A percentile compares a stretch with the other conserved stretches of the same genome.
phyloP scores from a whole-genome alignment of 1,284 basidiomycete species.

The Cystobasidiaceae sp. region DNA sequence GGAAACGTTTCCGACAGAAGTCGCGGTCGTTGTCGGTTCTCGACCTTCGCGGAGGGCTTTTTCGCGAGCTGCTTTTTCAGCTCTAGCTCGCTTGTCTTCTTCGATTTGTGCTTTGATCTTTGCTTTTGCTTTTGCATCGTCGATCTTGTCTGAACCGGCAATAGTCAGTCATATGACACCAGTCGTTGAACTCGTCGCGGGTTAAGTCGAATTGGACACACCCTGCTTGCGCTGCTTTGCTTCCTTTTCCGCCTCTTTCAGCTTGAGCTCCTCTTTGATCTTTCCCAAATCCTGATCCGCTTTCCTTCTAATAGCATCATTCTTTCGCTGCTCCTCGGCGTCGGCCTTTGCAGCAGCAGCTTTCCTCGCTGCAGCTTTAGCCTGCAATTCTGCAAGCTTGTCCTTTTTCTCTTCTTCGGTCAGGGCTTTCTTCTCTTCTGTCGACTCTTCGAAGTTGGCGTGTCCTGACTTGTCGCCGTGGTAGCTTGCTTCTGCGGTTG shows the following conservation, averaged over 20 bases:
- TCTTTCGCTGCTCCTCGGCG: conserved; percentile 63
- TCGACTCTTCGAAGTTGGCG: conserved; percentile 75
- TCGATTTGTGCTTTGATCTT: conserved; percentile 88
- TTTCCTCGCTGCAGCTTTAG: conserved; percentile 70
- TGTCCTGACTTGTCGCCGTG: conserved; percentile 71
- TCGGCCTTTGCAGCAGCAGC: conserved; percentile 64
- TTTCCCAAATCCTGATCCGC: conserved; percentile 70
- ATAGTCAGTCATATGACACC: background rate
- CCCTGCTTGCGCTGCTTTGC: conserved; percentile 71
- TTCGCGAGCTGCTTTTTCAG: conserved; percentile 73
- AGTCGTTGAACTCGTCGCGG: background rate
- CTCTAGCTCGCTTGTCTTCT: conserved; percentile 80
- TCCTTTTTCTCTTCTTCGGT: conserved; percentile 90
- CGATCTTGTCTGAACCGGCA: conserved; percentile 63
- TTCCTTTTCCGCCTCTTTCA: conserved; percentile 71
- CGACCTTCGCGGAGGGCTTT: conserved; percentile 77
- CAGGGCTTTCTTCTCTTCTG: conserved; percentile 88
- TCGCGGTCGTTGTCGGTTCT: conserved; percentile 37
- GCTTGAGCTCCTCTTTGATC: conserved; percentile 62
- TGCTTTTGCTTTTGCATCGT: conserved; percentile 73
- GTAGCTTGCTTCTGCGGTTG: conserved; percentile 80
- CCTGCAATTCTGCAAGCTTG: conserved; percentile 55
- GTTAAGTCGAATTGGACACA: conserved; percentile 43
- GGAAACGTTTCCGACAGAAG: conserved; percentile 42
- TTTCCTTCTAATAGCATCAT: conserved; percentile 75